Base-by-base conservation (phyloP, 2,329 filamentous ascomycete species). In the Emmonsiellopsis sp. region DNA sequence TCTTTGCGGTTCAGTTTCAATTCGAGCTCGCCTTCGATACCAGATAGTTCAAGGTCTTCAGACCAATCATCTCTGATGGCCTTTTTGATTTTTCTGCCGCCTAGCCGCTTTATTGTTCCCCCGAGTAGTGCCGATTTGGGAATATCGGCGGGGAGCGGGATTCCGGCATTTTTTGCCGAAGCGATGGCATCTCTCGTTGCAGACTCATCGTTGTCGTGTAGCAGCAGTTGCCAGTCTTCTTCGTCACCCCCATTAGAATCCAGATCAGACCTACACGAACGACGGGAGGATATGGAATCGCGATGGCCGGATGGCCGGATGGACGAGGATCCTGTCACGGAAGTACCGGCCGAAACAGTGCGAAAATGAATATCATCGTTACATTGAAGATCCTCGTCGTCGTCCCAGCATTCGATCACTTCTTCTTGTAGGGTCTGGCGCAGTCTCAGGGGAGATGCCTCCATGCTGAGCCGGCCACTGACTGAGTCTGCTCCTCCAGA, bases 41-140 rank as follows among this genome's bases (percentile, higher is more conserved):
- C 77, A 3, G 86, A 84, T 13, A 90, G 69, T 61, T 88, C 86
- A 48, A 92, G 70, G 61, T 92, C 88, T 61, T 90, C 86, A 57
- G 83, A 85, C 84, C 88, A 92, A 67, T 92, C 87, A 62, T 90
- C 86, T 58, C 87, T 83, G 55, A 88, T 81, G 41, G 85, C 82
- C 64, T 82, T 86, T 63, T 83, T 85, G 16, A 86, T 77, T 63
- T 85, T 89, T 60, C 82, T 80, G 55, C 83, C 83, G 49, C 91
- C 91, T 35, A 97, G 78, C 61, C 91, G 80, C 73, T 94, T 95
- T 66, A 97, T 97, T 8, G 90, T 92, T 51, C 93, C 93, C 51
- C 92, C 92, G 67, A 93, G 81, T 42, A 98, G 76, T 32, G 93
- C 93, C 16, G 92, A 95, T 32, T 87, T 83, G 1, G 92, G 90